Base-by-base conservation (phyloP, 345 rosid genomes). In the Barbarea vulgaris region DNA sequence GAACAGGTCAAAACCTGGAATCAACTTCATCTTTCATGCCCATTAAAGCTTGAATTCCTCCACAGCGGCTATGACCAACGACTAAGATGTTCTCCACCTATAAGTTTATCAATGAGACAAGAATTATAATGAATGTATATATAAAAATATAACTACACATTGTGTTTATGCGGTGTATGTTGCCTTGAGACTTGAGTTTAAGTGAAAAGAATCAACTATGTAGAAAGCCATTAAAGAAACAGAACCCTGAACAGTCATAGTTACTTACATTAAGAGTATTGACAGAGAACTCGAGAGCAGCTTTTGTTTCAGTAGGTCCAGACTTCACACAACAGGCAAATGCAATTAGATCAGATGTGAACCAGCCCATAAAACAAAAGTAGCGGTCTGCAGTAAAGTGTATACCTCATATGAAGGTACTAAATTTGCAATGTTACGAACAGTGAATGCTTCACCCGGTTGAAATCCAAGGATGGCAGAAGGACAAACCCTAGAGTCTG, bases 401-500 rank as follows among this genome's bases (percentile, higher is more conserved):
- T 58, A 47, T 80, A 95, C 99, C 97, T 95, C 97, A 74, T 68
- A 87, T 8, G 89, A 60, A 19, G 98, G 98, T 70, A 95, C 96
- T 83, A 95, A 67, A 78, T 95, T 95, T 5, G 97, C 98, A 58
- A 95, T 87, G 82, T 92, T 95, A 12, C 97, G 96, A 55, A 95
- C 87, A 12, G 80, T 83, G 84, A 95, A 95, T 67, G 99, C 96
- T 80, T 90, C 99, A 71, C 99, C 99, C 9, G 99, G 99, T 83
- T 89, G 90, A 77, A 95, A 90, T 78, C 99, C 99, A 48, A 95
- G 75, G 70, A 90, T 70, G 56, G 72, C 84, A 36, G 99, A 90
- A 68, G 99, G 99, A 76, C 99, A 95, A 64, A 95, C 97, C 81
- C 97, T 88, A 53, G 99, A 95, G 81, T 95, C 99, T 48, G 90